phyloP scores from a whole-genome alignment of 768 basidiomycete species.

The Xerocomellus dryophilus region DNA sequence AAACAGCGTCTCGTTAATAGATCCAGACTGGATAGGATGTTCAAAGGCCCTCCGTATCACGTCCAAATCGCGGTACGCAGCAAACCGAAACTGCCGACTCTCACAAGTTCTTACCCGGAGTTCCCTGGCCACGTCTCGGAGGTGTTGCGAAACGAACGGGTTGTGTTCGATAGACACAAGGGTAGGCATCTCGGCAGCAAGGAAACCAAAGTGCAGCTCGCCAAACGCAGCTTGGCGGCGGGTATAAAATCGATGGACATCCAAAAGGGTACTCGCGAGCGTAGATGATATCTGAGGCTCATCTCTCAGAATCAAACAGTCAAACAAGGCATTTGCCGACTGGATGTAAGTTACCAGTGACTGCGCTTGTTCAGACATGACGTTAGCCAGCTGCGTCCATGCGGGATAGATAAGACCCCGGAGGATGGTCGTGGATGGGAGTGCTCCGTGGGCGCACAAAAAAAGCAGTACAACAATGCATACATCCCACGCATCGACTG shows the following conservation, averaged over 20 bases:
- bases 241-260: constrained; percentile 67
- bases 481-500: constrained; percentile 63
- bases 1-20: constrained; percentile 48
- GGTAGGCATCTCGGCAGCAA: constrained; percentile 63
- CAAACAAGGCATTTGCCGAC: constrained; percentile 63
- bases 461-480: constrained; percentile 60
- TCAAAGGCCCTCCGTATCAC: constrained; percentile 70
- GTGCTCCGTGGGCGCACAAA: constrained; percentile 61
- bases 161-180: constrained; percentile 73
- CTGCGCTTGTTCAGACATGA: constrained; percentile 36
- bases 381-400: constrained; percentile 58
- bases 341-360: constrained; percentile 51
- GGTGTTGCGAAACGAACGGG: constrained; percentile 43
- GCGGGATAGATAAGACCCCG: constrained; percentile 75
- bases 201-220: constrained; percentile 59
- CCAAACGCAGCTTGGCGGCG: constrained; percentile 66
- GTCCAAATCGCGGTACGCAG: constrained; percentile 72
- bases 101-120: constrained; percentile 62
- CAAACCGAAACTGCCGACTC: constrained; percentile 66
- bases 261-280: constrained; percentile 52
- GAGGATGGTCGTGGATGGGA: constrained; percentile 70
- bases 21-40: constrained; percentile 49
- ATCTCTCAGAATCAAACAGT: constrained; percentile 54
- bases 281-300: constrained; percentile 40
- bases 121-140: constrained; percentile 46